These are phyloP conservation scores for Microstroma glucosiphilum DNA, from an alignment of 1,284 basidiomycete species.

Conservation along the genomic window DNA sequence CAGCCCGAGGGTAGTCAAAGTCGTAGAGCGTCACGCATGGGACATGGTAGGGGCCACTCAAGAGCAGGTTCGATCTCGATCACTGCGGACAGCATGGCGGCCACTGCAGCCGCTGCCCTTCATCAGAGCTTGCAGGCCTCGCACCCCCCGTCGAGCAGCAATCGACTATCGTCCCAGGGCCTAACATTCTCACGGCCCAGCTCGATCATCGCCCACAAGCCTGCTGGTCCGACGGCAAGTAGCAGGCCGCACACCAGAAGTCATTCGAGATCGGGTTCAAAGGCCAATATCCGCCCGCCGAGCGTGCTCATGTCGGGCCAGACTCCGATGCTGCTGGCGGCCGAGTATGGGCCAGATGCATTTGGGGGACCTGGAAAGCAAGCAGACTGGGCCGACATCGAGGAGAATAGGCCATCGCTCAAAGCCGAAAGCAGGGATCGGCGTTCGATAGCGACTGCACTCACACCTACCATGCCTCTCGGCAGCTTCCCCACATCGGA, in stretches of 20 bases:
- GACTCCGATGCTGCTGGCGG: conserved; percentile 2
- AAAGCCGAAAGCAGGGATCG: not conserved
- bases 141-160: not conserved
- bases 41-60: conserved; percentile 35
- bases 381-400: not conserved
- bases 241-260: conserved; percentile 1
- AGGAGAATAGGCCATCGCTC: not conserved
- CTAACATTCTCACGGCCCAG: not conserved
- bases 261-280: conserved; percentile 8
- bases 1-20: conserved; percentile 11
- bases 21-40: conserved; percentile 24
- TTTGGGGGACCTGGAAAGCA: not conserved
- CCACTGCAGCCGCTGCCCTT: conserved; percentile 7
- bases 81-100: conserved; percentile 12
- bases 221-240: too few species aligned
- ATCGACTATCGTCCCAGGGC: not conserved
- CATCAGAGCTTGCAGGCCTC: not conserved
- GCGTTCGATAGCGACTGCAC: not conserved
- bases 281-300: conserved; percentile 8
- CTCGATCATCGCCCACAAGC: too few species aligned
- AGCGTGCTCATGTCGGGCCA: conserved; percentile 6
- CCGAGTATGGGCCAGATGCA: not conserved
- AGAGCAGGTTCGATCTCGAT: conserved; percentile 36
- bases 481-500: conserved; percentile 11
- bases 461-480: not conserved